Evolutionary conservation across 1,284 basidiomycete genomes (phyloP).

Genomic region (Stereum hirsutum): DNA sequence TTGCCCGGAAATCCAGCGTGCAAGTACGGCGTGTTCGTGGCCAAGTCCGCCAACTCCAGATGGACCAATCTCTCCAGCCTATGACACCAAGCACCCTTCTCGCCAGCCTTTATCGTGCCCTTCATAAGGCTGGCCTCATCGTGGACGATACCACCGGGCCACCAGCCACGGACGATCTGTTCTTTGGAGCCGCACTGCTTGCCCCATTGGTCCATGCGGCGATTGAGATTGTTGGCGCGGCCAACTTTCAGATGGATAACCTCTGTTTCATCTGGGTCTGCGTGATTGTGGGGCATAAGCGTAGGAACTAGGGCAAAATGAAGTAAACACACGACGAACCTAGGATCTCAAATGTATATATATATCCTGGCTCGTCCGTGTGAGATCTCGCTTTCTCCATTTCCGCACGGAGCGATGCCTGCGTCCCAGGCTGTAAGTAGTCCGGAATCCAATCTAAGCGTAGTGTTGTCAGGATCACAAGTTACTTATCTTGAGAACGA

Average conservation of each 20-base stretch:
- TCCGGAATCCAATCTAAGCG: constrained; percentile 56
- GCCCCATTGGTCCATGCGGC: constrained; percentile 61
- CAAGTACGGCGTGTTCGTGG: constrained; percentile 48
- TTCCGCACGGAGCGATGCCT: constrained; percentile 50
- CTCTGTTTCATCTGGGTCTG: constrained; percentile 21
- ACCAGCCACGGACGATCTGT: constrained; percentile 41
- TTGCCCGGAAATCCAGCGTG: constrained; percentile 34
- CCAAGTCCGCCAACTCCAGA: constrained; percentile 64
- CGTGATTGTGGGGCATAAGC: too few relatives aligned
- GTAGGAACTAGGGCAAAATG: background rate
- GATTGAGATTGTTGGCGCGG: constrained; percentile 34
- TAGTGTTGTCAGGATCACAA: constrained; percentile 2
- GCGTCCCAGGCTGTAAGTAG: constrained; percentile 55
- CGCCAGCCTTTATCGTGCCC: constrained; percentile 40
- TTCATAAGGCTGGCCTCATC: constrained; percentile 26
- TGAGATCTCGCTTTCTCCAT: constrained; percentile 59
- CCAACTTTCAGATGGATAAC: constrained; percentile 42
- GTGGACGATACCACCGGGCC: constrained; percentile 31
- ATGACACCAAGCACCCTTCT: constrained; percentile 36
- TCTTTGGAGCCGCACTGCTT: constrained; percentile 52
- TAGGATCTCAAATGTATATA: constrained; percentile 71
- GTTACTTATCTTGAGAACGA: background rate
- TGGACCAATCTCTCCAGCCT: constrained; percentile 63
- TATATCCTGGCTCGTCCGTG: constrained; percentile 60
- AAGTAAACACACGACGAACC: constrained; percentile 27